Evolutionary conservation across 352 stramenopile species (phyloP).

Genomic region (Phytophthora rubi): DNA sequence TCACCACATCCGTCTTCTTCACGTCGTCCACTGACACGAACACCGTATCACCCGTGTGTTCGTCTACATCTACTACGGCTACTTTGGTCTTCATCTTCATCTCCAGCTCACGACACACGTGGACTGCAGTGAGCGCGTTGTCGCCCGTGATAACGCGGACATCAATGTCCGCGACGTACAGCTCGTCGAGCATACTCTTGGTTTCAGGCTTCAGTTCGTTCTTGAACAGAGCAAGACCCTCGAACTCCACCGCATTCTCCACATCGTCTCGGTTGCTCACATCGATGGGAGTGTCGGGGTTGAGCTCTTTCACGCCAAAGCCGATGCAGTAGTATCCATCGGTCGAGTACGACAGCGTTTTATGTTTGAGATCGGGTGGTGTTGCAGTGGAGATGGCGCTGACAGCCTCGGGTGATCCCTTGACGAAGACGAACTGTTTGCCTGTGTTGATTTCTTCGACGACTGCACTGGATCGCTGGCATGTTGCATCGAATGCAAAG

Average conservation of each 20-base stretch:
- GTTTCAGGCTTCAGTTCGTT: constrained; percentile 85
- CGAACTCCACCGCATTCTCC: constrained; percentile 65
- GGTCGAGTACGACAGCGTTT: constrained; percentile 48
- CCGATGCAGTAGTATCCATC: constrained; percentile 75
- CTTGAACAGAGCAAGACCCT: constrained; percentile 83
- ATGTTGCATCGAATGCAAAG: constrained; percentile 57
- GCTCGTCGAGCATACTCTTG: constrained; percentile 62
- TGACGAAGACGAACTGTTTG: constrained; percentile 51
- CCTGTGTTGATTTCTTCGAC: constrained; percentile 47
- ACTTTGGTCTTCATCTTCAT: constrained; percentile 50
- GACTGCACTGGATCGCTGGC: constrained; percentile 55
- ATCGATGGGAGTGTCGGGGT: constrained; percentile 12
- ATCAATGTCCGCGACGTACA: constrained; percentile 68
- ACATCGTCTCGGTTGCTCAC: constrained; percentile 45
- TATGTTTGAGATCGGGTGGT: constrained; percentile 59
- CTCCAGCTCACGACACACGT: constrained; percentile 47
- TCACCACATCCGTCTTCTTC: constrained; percentile 29
- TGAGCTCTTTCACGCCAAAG: constrained; percentile 43
- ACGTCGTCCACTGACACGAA: constrained; percentile 48
- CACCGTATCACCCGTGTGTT: constrained; percentile 16
- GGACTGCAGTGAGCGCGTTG: constrained; percentile 58
- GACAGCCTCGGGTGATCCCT: constrained; percentile 60
- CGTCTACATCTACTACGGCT: constrained; percentile 50
- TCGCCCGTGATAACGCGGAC: constrained; percentile 86
- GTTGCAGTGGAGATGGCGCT: constrained; percentile 35